Percentiles rank a stretch among this genome's conserved stretches.
phyloP scores from a whole-genome alignment of 2,329 filamentous ascomycete species.

The Alternaria alternata region DNA sequence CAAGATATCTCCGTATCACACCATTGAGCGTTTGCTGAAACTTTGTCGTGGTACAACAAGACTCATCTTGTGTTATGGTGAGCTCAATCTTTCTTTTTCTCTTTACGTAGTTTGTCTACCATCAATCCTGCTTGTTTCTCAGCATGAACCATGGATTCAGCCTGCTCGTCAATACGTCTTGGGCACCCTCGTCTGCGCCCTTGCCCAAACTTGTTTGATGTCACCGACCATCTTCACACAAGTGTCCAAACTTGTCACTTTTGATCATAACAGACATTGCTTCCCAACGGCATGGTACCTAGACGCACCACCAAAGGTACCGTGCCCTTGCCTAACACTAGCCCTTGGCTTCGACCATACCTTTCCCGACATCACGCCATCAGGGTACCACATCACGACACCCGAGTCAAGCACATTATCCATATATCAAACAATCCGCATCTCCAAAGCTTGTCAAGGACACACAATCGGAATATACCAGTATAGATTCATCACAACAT shows the following conservation, averaged over 20 bases:
- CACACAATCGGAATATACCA: slow-evolving; percentile 1
- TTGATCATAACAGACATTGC: not conserved
- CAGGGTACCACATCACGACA: slow-evolving; percentile 21
- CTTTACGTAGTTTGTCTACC: not conserved
- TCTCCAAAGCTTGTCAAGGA: not conserved
- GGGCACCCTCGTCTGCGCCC: not conserved
- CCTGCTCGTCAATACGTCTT: not conserved
- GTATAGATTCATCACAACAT: slow-evolving; percentile 4
- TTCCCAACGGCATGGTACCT: not conserved
- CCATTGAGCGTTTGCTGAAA: not conserved
- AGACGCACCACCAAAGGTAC: not conserved
- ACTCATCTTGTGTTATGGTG: not conserved
- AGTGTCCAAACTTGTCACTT: not conserved
- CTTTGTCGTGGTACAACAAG: not conserved
- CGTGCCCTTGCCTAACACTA: not conserved
- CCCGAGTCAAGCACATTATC: not conserved
- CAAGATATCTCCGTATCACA: slow-evolving; percentile 7
- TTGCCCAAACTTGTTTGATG: not conserved
- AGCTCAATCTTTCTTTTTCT: not conserved
- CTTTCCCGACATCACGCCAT: slow-evolving; percentile 25
- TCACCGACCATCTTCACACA: not conserved
- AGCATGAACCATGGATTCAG: not conserved
- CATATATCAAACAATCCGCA: slow-evolving; percentile 7
- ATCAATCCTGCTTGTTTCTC: not conserved
- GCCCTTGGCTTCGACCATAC: not conserved